phyloP scores from a whole-genome alignment of 805 yeast species.

The Clavispora santaluciae region DNA sequence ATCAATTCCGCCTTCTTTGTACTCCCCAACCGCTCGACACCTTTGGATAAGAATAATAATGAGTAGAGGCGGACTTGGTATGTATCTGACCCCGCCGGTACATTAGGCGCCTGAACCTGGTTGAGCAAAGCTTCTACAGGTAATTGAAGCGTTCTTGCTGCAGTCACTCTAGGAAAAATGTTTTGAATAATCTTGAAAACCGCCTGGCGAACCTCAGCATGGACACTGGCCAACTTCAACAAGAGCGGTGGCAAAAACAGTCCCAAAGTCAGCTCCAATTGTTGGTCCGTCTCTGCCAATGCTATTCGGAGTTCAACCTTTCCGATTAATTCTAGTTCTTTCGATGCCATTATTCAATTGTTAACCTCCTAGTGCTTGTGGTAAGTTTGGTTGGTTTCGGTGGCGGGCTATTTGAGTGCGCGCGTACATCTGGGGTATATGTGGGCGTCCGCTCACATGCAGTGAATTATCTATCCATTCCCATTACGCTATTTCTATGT shows the following conservation, averaged over 20 bases:
- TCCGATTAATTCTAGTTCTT: constrained; percentile 57
- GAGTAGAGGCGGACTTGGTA: constrained; percentile 56
- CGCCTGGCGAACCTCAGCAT: constrained; percentile 59
- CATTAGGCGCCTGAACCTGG: constrained; percentile 58
- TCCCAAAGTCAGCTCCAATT: constrained; percentile 56
- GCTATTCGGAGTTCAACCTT: constrained; percentile 82
- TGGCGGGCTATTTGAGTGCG: background rate
- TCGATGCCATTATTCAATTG: constrained; percentile 13
- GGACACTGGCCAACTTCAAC: constrained; percentile 70
- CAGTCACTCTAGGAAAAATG: constrained; percentile 59
- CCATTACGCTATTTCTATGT: constrained; percentile 12
- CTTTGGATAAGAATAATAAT: constrained; percentile 62
- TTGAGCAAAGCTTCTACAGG: constrained; percentile 60
- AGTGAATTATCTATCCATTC: constrained; percentile 1
- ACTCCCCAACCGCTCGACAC: constrained; percentile 48
- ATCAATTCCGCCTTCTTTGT: constrained; percentile 38
- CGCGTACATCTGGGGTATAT: background rate
- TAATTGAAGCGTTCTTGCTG: constrained; percentile 48
- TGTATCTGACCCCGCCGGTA: constrained; percentile 39
- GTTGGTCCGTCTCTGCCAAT: constrained; percentile 61
- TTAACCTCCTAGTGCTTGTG: constrained; percentile 34
- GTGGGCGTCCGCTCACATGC: background rate
- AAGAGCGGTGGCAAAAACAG: constrained; percentile 72
- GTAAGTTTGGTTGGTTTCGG: constrained; percentile 28
- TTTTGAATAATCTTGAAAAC: constrained; percentile 65